Conservation (phyloP, 768 basidiomycete genomes). For the Termitomyces sp. region DNA sequence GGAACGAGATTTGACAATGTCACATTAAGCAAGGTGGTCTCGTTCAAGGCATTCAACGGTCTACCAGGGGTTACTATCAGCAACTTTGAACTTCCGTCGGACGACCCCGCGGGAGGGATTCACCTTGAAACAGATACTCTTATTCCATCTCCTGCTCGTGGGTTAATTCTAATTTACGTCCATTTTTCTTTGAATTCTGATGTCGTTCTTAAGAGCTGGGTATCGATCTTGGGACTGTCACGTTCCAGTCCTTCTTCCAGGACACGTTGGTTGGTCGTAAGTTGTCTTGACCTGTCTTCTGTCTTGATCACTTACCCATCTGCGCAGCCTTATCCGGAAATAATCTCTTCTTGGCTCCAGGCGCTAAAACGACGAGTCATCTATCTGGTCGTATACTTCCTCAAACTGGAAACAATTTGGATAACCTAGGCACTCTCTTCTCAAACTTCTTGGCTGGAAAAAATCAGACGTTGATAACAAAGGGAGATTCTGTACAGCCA, state of each 20-base stretch:
- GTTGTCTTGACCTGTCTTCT: constrained; percentile 17
- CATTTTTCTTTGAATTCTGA: constrained; percentile 8
- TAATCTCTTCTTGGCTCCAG: constrained; percentile 44
- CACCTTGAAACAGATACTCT: constrained; percentile 60
- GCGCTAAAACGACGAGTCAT: constrained; percentile 41
- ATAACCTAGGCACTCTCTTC: constrained; percentile 56
- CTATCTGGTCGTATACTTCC: constrained; percentile 62
- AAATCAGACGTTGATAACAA: constrained; percentile 55
- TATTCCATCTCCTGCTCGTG: constrained; percentile 64
- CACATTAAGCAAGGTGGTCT: constrained; percentile 49
- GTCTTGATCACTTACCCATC: background rate
- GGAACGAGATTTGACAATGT: constrained; percentile 67
- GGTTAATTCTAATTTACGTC: constrained; percentile 19
- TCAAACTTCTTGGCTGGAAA: constrained; percentile 58
- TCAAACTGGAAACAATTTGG: constrained; percentile 48
- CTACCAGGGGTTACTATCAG: constrained; percentile 66
- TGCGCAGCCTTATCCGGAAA: constrained; percentile 44
- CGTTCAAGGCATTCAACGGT: constrained; percentile 66
- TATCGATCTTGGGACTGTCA: constrained; percentile 60
- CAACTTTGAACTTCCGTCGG: constrained; percentile 65
- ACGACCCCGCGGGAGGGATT: constrained; percentile 65
- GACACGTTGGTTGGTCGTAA: constrained; percentile 54
- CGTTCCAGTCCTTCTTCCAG: constrained; percentile 58
- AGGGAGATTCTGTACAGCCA: constrained; percentile 58
- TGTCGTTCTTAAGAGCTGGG: constrained; percentile 45